Conservation (phyloP, 2,329 filamentous ascomycete species). For the Colletotrichum liaoningense region DNA sequence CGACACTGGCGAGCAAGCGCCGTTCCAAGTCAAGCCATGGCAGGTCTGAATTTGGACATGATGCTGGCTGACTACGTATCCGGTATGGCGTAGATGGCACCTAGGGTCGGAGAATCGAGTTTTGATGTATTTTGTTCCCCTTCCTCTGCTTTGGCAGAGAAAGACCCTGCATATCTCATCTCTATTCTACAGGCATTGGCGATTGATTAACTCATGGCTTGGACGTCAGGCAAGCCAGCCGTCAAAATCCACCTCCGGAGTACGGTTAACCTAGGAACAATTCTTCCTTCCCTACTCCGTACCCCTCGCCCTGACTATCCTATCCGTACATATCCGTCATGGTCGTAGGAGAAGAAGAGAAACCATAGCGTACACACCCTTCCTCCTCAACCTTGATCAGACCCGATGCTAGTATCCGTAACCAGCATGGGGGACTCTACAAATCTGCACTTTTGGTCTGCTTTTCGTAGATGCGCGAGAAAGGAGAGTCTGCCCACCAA, state of each 20-base stretch:
- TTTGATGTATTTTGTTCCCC: not conserved
- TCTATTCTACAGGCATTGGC: conserved; percentile 7
- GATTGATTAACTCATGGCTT: conserved; percentile 13
- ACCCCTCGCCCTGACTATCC: not conserved
- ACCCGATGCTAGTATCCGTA: not conserved
- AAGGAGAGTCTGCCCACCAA: not conserved
- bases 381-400: not conserved
- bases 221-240: not conserved
- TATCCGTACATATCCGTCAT: not conserved
- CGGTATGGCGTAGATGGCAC: conserved; percentile 13
- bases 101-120: not conserved
- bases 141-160: not conserved
- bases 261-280: not conserved
- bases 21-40: conserved; percentile 28
- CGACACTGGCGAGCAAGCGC: conserved; percentile 12
- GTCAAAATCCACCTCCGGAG: not conserved
- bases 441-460: not conserved
- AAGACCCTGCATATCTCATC: conserved; percentile 34
- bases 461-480: not conserved
- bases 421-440: not conserved
- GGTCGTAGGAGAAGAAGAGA: not conserved
- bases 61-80: conserved; percentile 19
- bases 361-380: not conserved
- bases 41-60: conserved; percentile 23
- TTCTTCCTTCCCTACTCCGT: not conserved